Conservation (phyloP, 129 eudicot genomes). For the Chrysanthemum makinoi region DNA sequence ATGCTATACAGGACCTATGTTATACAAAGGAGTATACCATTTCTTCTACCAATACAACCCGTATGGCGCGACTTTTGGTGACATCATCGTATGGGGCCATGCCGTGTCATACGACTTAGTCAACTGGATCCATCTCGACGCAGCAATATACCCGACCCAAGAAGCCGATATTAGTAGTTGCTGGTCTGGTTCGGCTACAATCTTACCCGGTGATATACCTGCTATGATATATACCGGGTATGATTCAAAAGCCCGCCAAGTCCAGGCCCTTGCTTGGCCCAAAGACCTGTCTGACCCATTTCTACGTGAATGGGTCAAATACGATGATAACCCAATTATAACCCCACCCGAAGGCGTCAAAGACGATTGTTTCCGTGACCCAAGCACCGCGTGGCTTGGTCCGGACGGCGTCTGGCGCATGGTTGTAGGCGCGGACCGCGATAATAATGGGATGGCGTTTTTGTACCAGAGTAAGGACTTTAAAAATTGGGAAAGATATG, state of each 20-base stretch:
- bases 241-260: conserved; percentile 35
- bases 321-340: conserved; percentile 27
- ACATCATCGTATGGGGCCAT: conserved; percentile 33
- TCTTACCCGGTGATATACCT: conserved; percentile 36
- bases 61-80: conserved; percentile 26
- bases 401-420: conserved; percentile 37
- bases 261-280: conserved; percentile 39
- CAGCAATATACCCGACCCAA: conserved; percentile 43
- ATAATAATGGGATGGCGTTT: conserved; percentile 39
- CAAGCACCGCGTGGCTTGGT: conserved; percentile 43
- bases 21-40: conserved; percentile 39
- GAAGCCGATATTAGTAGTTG: conserved; percentile 33
- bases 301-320: conserved; percentile 38
- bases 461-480: conserved; percentile 38
- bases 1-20: conserved; percentile 35
- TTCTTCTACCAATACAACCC: conserved; percentile 44
- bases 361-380: conserved; percentile 43
- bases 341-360: conserved; percentile 41
- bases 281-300: conserved; percentile 41
- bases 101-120: conserved; percentile 39
- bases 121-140: conserved; percentile 46
- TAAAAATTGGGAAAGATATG: conserved; percentile 22
- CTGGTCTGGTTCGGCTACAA: conserved; percentile 46
- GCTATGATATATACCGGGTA: conserved; percentile 38
- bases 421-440: conserved; percentile 28